Evolutionary conservation across 345 rosid species (phyloP).

Genomic region (Mallotus nudiflorus): DNA sequence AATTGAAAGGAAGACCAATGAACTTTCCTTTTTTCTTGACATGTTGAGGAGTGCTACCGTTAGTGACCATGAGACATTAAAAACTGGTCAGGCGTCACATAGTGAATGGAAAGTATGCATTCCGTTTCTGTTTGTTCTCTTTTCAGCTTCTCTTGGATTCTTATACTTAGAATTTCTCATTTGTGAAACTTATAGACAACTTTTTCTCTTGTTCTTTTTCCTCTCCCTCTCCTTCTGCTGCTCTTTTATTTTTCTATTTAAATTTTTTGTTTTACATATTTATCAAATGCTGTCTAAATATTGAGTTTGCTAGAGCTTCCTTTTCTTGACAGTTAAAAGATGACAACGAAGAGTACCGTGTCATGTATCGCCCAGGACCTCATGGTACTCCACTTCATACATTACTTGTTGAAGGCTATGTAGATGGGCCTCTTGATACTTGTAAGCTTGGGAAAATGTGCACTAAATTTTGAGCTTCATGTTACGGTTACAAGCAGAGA

Average conservation of each 20-base stretch:
- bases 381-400: constrained; percentile 78
- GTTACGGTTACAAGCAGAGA: neutral
- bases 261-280: no score
- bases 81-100: constrained; percentile 42
- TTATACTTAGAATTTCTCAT: neutral
- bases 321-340: constrained; percentile 61
- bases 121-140: neutral
- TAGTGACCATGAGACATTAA: constrained; percentile 38
- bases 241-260: no score
- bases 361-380: constrained; percentile 93
- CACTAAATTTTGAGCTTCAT: constrained; percentile 9
- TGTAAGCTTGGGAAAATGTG: constrained; percentile 50
- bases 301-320: constrained; percentile 7
- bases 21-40: constrained; percentile 66
- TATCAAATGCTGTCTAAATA: constrained; percentile 1
- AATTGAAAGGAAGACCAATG: constrained; percentile 55
- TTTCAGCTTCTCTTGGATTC: neutral
- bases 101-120: constrained; percentile 83
- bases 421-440: constrained; percentile 78
- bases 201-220: neutral
- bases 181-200: no score
- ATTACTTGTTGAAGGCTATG: constrained; percentile 90
- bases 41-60: constrained; percentile 83
- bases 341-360: constrained; percentile 74
- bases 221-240: no score